Evolutionary conservation across 148 eudicot species (phyloP), one percentile per base, ranked within the genome.

Genomic region (Linanthus parryae): DNA sequence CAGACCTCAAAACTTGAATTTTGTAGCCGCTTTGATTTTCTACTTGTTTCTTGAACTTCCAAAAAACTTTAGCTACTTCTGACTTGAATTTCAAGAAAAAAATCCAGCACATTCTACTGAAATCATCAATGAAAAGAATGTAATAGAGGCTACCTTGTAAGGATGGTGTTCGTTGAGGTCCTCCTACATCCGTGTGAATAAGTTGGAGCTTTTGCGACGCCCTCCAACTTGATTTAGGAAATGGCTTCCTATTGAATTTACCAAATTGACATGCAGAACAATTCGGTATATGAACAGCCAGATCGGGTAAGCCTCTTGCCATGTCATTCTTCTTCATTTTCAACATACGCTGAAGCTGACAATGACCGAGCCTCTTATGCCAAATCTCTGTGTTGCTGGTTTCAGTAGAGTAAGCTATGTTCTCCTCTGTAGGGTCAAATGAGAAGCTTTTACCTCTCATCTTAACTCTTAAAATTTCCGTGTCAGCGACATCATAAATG

Each of bases 331-430:
- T 3, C 26, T 48, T 17, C 37, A 49, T 59, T 7, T 19, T 9
- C 38, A 35, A 10, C 56, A 50, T 2, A 15, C 47, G 24, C 24
- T 29, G 10, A 4, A n/a, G 27, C 21, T 61, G 56, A 30, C 2
- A 61, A 20, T 61, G 65, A 18, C 54, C 62, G 5, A 46, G 22
- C 22, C 44, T 20, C 19, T 56, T 56, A 33, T 56, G 49, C 49
- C 60, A 43, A 15, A 56, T 3, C 6, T 57, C 29, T 6, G 22
- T 46, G 26, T 13, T 21, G 12, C 12, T 58, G 7, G 11, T 30
- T 14, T 44, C 35, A 15, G 5, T 17, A 19, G 22, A 18, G 39
- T 20, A 33, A 20, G 57, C 30, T 34, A 8, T 8, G 1, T 35
- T 7, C 25, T 52, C 57, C 44, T 31, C 39, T 28, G 16, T 1